These are phyloP conservation scores for Cynanchum wilfordii DNA, from an alignment of 257 asterid genomes.

Conservation along the genomic window DNA sequence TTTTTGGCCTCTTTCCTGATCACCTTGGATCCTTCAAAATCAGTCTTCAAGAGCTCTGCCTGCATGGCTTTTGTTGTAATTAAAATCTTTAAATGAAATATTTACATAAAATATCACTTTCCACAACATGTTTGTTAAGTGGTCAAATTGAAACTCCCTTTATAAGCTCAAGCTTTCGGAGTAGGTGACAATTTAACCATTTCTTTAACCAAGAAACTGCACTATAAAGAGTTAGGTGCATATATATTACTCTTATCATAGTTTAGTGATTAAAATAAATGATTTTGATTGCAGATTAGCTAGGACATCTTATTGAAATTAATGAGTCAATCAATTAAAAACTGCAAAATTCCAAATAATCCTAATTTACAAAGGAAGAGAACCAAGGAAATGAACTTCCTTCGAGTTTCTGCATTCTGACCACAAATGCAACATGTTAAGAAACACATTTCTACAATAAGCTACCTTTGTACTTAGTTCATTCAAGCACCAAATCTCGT, in stretches of 20 bases:
- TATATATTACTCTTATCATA: background rate
- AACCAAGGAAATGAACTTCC: slow-evolving; percentile 6
- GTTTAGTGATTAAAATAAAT: background rate
- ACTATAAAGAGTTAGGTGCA: background rate
- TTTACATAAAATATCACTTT: background rate
- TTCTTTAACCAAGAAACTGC: background rate
- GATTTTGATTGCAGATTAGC: background rate
- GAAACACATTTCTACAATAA: background rate
- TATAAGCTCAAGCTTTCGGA: too few species aligned
- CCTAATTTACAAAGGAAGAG: background rate
- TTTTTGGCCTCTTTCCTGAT: slow-evolving; percentile 58
- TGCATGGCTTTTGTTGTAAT: slow-evolving; percentile 24
- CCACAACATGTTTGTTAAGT: background rate
- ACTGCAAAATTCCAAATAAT: background rate
- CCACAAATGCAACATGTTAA: slow-evolving; percentile 5
- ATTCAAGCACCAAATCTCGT: background rate
- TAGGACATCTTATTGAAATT: too few species aligned
- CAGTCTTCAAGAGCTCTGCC: slow-evolving; percentile 58
- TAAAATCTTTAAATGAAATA: slow-evolving; percentile 2
- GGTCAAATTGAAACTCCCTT: too few species aligned
- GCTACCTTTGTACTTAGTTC: background rate
- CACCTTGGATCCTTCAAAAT: slow-evolving; percentile 47
- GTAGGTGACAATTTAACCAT: too few species aligned
- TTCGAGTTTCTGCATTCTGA: background rate
- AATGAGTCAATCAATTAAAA: background rate